Conservation (phyloP, 805 yeast genomes). For the Torulaspora microellipsoides region DNA sequence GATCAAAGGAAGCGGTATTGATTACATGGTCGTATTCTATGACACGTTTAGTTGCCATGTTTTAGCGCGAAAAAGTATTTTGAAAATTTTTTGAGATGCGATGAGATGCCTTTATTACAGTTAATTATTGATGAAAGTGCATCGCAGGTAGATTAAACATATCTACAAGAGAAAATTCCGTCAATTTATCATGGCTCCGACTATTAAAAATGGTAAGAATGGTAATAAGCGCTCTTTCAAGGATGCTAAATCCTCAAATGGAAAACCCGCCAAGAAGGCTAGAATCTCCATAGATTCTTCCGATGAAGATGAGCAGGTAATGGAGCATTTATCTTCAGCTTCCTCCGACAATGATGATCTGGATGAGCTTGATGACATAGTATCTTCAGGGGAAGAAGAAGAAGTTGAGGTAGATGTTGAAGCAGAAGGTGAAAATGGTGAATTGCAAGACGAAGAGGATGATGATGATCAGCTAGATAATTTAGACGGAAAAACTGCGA, state of each 20-base stretch:
- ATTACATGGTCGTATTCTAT: background rate
- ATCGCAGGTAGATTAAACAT: too few species aligned
- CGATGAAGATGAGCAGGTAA: conserved; percentile 27
- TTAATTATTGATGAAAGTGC: too few species aligned
- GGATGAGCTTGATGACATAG: conserved; percentile 23
- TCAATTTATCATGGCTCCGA: conserved; percentile 7
- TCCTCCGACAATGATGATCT: conserved; percentile 13
- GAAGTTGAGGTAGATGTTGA: conserved; percentile 31
- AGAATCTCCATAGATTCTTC: conserved; percentile 34
- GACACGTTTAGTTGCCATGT: background rate
- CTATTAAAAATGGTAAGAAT: conserved; percentile 6
- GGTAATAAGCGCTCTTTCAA: conserved; percentile 10
- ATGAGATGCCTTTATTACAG: conserved; percentile 4
- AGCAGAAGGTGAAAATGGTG: conserved; percentile 29
- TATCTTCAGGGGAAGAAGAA: conserved; percentile 29
- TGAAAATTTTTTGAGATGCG: conserved; percentile 14
- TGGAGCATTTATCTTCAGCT: conserved; percentile 8
- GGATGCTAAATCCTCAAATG: conserved; percentile 1
- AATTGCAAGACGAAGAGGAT: conserved; percentile 24
- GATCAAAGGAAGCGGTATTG: background rate
- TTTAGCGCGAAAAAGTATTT: background rate
- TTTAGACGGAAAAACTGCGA: conserved; percentile 31
- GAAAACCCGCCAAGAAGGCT: conserved; percentile 28
- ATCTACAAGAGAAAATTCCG: too few species aligned
- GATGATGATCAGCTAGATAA: conserved; percentile 29